A percentile compares a stretch with the other conserved stretches of the same genome.
Conservation (phyloP, 1,284 basidiomycete species). For the Vanrija humicola region DNA sequence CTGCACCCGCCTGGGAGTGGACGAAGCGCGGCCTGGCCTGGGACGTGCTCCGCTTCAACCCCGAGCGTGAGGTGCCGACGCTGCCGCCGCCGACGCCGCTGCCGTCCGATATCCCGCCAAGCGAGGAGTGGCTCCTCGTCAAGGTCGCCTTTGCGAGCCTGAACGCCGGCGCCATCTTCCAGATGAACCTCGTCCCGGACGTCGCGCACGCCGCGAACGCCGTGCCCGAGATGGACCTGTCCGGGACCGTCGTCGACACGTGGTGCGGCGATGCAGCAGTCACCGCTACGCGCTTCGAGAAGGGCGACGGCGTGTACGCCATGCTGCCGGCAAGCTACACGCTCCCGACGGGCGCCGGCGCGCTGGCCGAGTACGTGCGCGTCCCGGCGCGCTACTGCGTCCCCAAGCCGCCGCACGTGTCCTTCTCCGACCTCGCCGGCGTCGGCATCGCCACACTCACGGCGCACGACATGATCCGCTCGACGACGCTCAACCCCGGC, state of each 20-base stretch:
- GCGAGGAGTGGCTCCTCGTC: constrained; percentile 11
- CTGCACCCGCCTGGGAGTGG: no score
- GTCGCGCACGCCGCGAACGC: not conserved
- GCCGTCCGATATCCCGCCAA: not conserved
- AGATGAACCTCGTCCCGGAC: constrained; percentile 3
- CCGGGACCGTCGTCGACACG: constrained; percentile 10
- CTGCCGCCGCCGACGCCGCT: constrained; percentile 7
- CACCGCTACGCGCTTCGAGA: not conserved
- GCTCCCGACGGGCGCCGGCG: constrained; percentile 5
- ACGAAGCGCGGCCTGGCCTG: constrained; percentile 7
- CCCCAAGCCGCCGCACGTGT: not conserved
- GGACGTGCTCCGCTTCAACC: constrained; percentile 1
- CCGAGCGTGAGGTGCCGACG: not conserved
- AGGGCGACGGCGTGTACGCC: constrained; percentile 7
- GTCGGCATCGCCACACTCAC: constrained; percentile 6
- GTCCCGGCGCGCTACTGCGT: not conserved
- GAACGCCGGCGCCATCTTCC: constrained; percentile 10
- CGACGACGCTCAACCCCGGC: not conserved
- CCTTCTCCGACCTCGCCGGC: not conserved
- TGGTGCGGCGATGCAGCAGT: constrained; percentile 2
- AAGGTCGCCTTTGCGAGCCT: constrained; percentile 6
- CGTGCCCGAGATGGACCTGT: constrained; percentile 12
- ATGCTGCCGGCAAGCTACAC: constrained; percentile 5
- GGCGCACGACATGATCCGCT: constrained; percentile 2
- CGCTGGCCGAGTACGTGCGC: constrained; percentile 4